phyloP scores from a whole-genome alignment of 2,329 filamentous ascomycete species.

The Fusarium tricinctum region DNA sequence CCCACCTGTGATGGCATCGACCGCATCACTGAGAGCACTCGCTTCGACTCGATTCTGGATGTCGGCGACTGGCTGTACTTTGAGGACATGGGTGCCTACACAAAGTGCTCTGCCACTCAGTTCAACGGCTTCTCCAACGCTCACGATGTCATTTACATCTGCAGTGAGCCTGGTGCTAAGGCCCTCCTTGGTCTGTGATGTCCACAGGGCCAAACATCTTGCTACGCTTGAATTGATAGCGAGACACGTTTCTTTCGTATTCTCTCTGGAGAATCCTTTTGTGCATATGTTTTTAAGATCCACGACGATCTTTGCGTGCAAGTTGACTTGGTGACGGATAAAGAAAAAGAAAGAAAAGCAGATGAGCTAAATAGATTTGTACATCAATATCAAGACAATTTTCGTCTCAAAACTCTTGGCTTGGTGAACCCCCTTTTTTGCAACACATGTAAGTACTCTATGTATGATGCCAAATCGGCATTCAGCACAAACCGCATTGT shows the following conservation, averaged over 20 bases:
- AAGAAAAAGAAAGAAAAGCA: conserved; percentile 3
- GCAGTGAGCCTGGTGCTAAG: conserved; percentile 88
- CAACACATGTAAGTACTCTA: not conserved
- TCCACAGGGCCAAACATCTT: not conserved
- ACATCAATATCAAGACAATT: conserved; percentile 1
- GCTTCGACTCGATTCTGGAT: conserved; percentile 81
- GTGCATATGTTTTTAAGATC: conserved; percentile 22
- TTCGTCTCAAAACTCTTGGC: not conserved
- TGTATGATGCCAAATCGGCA: not conserved
- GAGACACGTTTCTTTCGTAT: conserved; percentile 39
- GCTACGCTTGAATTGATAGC: not conserved
- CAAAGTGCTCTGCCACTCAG: conserved; percentile 95
- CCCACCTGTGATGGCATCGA: conserved; percentile 99
- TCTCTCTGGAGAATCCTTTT: conserved; percentile 34
- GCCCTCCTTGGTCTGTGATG: conserved; percentile 69
- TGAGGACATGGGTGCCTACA: conserved; percentile 98
- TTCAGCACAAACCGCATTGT: not conserved
- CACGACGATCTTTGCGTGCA: not conserved
- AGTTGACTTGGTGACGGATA: not conserved
- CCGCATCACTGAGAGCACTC: conserved; percentile 86
- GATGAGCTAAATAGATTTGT: conserved; percentile 28
- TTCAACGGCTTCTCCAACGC: conserved; percentile 97
- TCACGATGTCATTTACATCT: conserved; percentile 95
- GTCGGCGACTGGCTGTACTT: conserved; percentile 99
- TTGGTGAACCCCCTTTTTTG: not conserved